phyloP scores from a whole-genome alignment of 441 rosid genomes.

The Metrosideros polymorpha region DNA sequence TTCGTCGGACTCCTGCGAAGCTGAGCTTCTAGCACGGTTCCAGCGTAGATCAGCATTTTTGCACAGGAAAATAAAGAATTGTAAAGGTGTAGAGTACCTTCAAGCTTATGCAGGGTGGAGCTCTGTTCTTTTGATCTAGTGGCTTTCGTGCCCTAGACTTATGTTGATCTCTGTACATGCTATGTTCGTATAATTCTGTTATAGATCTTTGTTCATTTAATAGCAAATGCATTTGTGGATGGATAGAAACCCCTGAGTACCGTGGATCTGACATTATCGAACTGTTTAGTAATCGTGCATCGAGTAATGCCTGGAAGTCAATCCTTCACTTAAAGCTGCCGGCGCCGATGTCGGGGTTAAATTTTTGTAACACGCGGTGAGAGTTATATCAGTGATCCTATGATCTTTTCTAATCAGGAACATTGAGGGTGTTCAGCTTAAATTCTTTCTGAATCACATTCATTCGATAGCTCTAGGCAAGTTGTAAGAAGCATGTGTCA shows the following conservation, averaged over 20 bases:
- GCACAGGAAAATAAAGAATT: slow-evolving; percentile 18
- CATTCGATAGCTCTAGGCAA: background rate
- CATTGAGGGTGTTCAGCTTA: background rate
- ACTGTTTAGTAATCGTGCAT: background rate
- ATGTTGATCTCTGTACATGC: background rate
- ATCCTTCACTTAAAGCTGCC: background rate
- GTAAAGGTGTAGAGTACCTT: slow-evolving; percentile 19
- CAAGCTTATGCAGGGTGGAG: slow-evolving; percentile 7
- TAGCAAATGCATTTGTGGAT: background rate
- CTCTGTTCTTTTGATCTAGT: background rate
- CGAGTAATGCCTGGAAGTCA: background rate
- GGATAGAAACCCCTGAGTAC: background rate
- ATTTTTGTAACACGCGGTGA: background rate
- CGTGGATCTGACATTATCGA: background rate
- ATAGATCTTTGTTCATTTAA: background rate
- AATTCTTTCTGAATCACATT: background rate
- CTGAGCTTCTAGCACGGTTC: slow-evolving; percentile 8
- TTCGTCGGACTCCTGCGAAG: background rate
- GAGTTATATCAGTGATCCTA: background rate
- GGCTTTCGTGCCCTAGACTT: background rate
- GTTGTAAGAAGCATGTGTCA: background rate
- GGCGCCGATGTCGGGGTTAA: background rate
- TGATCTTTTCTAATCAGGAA: background rate
- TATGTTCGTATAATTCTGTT: background rate
- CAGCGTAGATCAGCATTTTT: slow-evolving; percentile 13